phyloP scores from a whole-genome alignment of 2,329 filamentous ascomycete genomes.

The Metarhizium anisopliae region DNA sequence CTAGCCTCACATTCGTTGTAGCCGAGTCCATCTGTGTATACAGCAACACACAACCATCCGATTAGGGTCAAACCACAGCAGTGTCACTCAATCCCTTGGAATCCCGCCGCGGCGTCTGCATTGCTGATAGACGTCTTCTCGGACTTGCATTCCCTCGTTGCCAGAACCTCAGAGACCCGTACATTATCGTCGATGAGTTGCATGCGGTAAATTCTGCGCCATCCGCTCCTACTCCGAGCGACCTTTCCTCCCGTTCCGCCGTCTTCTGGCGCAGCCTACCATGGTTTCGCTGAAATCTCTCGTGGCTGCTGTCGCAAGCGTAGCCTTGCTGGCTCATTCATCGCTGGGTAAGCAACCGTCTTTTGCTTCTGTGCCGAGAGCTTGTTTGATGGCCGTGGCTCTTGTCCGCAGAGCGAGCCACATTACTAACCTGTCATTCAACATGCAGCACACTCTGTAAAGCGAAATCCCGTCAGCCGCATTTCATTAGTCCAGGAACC shows the following conservation, averaged over 20 bases:
- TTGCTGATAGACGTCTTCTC: background rate
- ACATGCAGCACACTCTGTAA: conserved; percentile 55
- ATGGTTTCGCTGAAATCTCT: conserved; percentile 18
- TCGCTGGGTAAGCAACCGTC: conserved; percentile 12
- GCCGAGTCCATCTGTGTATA: no score
- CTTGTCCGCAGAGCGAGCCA: background rate
- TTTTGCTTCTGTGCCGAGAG: background rate
- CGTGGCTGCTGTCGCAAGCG: conserved; percentile 14
- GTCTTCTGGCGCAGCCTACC: background rate
- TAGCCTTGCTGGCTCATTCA: conserved; percentile 14
- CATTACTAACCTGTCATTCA: conserved; percentile 3
- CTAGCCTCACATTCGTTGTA: no score
- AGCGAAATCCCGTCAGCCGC: conserved; percentile 68
- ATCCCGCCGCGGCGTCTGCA: no score
- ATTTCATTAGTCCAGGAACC: conserved; percentile 66
- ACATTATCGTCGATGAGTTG: background rate
- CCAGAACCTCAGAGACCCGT: no score
- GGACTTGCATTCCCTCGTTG: background rate
- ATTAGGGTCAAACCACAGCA: no score
- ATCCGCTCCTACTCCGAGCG: conserved; percentile 2
- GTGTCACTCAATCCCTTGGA: no score
- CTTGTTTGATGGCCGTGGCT: background rate
- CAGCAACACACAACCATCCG: no score
- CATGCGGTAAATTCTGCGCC: background rate
- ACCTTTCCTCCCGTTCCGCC: conserved; percentile 3